Evolutionary conservation across 176 grass and related monocot species (phyloP).

Genomic region (Oryza glumipatula): DNA sequence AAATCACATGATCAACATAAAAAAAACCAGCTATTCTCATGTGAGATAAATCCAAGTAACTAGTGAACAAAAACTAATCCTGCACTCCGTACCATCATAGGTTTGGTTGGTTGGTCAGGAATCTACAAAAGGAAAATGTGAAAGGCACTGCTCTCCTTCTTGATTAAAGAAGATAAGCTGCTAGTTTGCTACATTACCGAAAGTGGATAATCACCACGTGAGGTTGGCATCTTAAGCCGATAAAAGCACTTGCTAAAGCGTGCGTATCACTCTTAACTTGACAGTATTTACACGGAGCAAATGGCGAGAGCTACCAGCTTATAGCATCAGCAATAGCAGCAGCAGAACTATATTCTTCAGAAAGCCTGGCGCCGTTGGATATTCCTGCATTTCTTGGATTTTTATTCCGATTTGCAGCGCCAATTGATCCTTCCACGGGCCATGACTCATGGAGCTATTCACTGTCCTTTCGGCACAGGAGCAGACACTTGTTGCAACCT

Average conservation of each 20-base stretch:
- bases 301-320: neutral
- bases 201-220: constrained; percentile 28
- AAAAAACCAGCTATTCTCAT: neutral
- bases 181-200: neutral
- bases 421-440: neutral
- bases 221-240: constrained; percentile 21
- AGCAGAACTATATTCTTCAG: constrained; percentile 33
- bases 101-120: neutral
- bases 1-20: neutral
- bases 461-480: neutral
- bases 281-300: neutral
- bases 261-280: constrained; percentile 35
- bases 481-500: constrained; percentile 18
- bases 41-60: neutral
- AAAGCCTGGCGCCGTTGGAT: constrained; percentile 13
- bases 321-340: neutral
- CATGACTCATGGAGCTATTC: neutral
- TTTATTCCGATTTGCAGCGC: constrained; percentile 30
- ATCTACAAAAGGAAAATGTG: neutral
- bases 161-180: neutral
- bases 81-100: neutral
- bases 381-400: constrained; percentile 19
- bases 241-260: constrained; percentile 24
- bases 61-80: neutral
- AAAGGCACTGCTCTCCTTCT: constrained; percentile 7